A percentile compares a stretch with the other conserved stretches of the same genome.
phyloP scores from a whole-genome alignment of 768 basidiomycete species.

The Calocybe cyanea region DNA sequence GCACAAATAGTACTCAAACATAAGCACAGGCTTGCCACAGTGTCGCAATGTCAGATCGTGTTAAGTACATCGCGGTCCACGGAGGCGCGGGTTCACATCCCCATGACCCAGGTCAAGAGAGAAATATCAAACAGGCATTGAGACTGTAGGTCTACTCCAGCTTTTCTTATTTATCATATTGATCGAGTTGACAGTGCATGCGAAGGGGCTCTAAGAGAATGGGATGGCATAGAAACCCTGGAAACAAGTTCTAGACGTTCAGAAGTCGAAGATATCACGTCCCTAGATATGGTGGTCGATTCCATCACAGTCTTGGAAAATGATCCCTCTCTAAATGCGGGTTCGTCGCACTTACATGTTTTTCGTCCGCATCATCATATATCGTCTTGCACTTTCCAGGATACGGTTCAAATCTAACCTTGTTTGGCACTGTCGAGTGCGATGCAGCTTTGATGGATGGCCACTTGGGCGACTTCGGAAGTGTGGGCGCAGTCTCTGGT shows the following conservation, averaged over 20 bases:
- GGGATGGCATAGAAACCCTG: background rate
- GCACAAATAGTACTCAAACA: too few relatives aligned
- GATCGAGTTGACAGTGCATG: slow-evolving; percentile 44
- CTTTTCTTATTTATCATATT: background rate
- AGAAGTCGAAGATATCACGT: slow-evolving; percentile 15
- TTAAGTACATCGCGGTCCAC: slow-evolving; percentile 58
- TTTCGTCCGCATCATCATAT: background rate
- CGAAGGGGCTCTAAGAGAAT: slow-evolving; percentile 30
- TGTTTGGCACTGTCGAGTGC: slow-evolving; percentile 75
- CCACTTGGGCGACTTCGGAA: slow-evolving; percentile 47
- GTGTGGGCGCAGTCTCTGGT: slow-evolving; percentile 74
- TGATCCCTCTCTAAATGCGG: slow-evolving; percentile 67
- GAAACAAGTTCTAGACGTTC: background rate
- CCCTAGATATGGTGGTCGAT: slow-evolving; percentile 45
- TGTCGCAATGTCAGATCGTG: slow-evolving; percentile 14
- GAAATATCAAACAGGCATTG: slow-evolving; percentile 51
- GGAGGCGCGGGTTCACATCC: slow-evolving; percentile 75
- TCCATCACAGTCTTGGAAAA: slow-evolving; percentile 64
- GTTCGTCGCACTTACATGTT: slow-evolving; percentile 25
- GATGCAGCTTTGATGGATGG: slow-evolving; percentile 73
- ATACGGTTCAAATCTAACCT: slow-evolving; percentile 73
- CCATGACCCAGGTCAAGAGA: slow-evolving; percentile 39
- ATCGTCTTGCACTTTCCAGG: slow-evolving; percentile 32
- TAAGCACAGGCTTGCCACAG: too few relatives aligned
- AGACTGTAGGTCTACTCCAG: slow-evolving; percentile 41